Base-by-base conservation (phyloP, 2,329 filamentous ascomycete species). In the Tolypocladium tundrense region DNA sequence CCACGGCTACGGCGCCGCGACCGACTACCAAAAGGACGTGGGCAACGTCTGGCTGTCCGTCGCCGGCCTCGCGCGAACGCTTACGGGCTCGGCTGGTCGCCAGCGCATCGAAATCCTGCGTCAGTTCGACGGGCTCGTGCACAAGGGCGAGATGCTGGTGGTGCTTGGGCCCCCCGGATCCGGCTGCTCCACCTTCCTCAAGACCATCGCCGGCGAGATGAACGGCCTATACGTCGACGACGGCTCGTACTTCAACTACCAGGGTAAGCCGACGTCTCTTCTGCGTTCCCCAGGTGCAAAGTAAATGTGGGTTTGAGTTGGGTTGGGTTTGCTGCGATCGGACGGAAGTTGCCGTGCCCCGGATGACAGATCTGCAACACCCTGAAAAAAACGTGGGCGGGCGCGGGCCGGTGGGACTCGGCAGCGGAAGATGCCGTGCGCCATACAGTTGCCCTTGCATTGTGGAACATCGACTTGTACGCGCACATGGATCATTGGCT, bases 171-270 rank as follows among this genome's bases (percentile, higher is more conserved):
- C 87, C 57, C 88, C 88, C 2, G 83, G 83, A 45, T 80, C 81
- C n/a, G 88, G 88, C 57, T 96, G 91, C 71, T 90, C 88, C 19
- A 95, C 91, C 2, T 86, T 95, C 62, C 77, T 96, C 59, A 95
- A 95, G 76, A 89, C 90, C 0, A 83, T 95, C 63, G 84, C 90
- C 4, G 90, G 91, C 60, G 90, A 95, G 72, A 90, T 88, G 27
- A 87, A 91, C 64, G 91, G 91, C 55, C 86, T 95, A 64, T 84
- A 81, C 64, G 78, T 94, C 16, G 88, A 90, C 53, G 74, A 87
- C 3, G 74, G 77, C 13, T 86, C 88, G 0, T 84, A 89, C 61
- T 84, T 96, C 68, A 93, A 95, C 73, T 96, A 95, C 68, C 88
- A 94, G 70, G 88, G 85, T 79, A 70, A 68, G 70, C 14, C 27